These are phyloP conservation scores for Straminergon stramineum DNA, from an alignment of 225 moss, liverwort and hornwort species.

Conservation along the genomic window DNA sequence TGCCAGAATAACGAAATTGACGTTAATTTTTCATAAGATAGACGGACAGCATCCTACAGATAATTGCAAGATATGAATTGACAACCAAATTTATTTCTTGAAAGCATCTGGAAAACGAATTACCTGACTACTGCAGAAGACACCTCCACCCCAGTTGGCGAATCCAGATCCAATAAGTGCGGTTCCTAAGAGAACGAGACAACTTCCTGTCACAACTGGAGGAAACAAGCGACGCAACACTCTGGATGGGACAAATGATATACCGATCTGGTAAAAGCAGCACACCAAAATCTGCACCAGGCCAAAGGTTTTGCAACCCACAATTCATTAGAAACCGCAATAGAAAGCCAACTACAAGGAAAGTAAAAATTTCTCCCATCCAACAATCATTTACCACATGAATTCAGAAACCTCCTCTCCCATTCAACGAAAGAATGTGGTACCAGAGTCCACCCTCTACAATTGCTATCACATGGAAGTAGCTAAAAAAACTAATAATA, in stretches of 20 bases:
- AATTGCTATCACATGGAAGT: neutral
- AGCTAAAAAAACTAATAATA: neutral
- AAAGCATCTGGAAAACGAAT: neutral
- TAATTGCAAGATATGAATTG: neutral
- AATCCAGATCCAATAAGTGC: constrained; percentile 57
- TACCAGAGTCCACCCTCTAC: neutral
- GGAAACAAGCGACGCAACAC: constrained; percentile 66
- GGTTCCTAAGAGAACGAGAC: constrained; percentile 70
- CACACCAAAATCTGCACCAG: constrained; percentile 32
- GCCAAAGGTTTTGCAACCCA: neutral
- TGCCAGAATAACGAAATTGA: neutral
- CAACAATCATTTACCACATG: neutral
- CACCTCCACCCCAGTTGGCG: constrained; percentile 79
- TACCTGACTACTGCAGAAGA: constrained; percentile 65
- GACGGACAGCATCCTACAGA: no score
- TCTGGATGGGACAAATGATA: constrained; percentile 54
- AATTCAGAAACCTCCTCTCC: neutral
- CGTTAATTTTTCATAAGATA: neutral
- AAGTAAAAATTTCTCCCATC: neutral
- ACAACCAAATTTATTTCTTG: neutral
- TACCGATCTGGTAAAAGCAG: constrained; percentile 47
- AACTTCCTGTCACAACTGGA: constrained; percentile 83
- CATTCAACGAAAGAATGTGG: neutral
- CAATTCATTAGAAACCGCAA: neutral
- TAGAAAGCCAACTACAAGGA: neutral